Evolutionary conservation across 345 rosid genomes (phyloP).

Genomic region (Salix brachista): DNA sequence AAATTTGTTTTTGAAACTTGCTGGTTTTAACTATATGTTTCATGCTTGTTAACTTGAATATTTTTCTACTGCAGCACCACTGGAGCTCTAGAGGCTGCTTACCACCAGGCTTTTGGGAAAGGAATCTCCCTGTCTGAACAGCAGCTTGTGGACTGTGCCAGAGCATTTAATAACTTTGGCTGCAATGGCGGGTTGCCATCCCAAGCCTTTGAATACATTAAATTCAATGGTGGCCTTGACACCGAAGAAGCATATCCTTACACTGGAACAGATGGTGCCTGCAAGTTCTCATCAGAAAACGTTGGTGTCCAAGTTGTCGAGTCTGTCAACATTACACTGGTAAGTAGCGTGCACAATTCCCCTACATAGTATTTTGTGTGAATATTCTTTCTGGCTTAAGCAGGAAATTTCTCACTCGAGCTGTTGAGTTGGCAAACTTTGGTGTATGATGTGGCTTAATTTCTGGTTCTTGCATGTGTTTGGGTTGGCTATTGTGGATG

Average conservation of each 20-base stretch:
- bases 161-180: constrained; percentile 81
- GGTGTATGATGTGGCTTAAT: neutral
- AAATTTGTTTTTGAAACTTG: too few species aligned
- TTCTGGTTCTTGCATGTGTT: neutral
- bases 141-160: constrained; percentile 98
- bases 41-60: neutral
- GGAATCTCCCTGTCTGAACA: constrained; percentile 84
- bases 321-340: constrained; percentile 88
- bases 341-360: constrained; percentile 21
- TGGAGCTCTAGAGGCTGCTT: constrained; percentile 98
- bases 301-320: constrained; percentile 61
- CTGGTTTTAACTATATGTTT: neutral
- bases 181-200: constrained; percentile 96
- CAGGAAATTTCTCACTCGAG: neutral
- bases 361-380: neutral
- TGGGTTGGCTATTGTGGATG: neutral
- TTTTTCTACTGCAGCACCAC: constrained; percentile 57
- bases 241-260: constrained; percentile 91
- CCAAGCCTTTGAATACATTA: constrained; percentile 94
- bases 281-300: constrained; percentile 77
- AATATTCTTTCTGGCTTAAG: neutral
- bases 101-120: constrained; percentile 85
- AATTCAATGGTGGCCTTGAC: constrained; percentile 88
- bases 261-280: constrained; percentile 48
- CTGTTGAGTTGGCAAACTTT: neutral